A percentile compares a stretch with the other conserved stretches of the same genome.
These are phyloP conservation scores for Tetradesmus obliquus DNA, from an alignment of 139 green algal species.

Conservation along the genomic window DNA sequence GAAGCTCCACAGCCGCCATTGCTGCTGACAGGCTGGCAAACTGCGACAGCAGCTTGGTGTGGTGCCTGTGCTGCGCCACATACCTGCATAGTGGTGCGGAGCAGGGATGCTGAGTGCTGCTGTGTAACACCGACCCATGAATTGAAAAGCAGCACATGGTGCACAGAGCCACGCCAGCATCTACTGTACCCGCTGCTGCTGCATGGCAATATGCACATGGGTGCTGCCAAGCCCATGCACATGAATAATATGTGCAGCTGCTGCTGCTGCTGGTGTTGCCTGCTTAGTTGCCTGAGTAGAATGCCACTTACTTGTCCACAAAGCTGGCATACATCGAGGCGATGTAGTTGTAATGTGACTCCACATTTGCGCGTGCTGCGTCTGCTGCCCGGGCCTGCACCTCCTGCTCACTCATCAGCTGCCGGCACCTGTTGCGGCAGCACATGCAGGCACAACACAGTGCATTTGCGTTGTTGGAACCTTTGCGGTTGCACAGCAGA, in stretches of 20 bases:
- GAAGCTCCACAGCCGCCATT: slow-evolving; percentile 70
- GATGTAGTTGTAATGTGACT: slow-evolving; percentile 91
- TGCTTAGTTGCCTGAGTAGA: background rate
- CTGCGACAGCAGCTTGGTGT: slow-evolving; percentile 71
- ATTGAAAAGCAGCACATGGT: background rate
- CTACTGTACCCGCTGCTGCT: background rate
- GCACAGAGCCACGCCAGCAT: background rate
- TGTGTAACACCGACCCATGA: background rate
- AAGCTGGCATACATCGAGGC: slow-evolving; percentile 67
- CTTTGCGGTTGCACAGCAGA: too few relatives aligned
- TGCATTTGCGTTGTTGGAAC: background rate
- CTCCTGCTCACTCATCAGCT: slow-evolving; percentile 84
- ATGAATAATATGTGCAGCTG: background rate
- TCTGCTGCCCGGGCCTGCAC: slow-evolving; percentile 85
- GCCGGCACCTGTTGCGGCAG: slow-evolving; percentile 62
- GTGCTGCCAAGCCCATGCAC: background rate
- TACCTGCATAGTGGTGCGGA: slow-evolving; percentile 60
- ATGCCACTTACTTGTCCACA: slow-evolving; percentile 53
- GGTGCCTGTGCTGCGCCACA: slow-evolving; percentile 57
- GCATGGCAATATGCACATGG: background rate
- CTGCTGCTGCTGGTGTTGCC: background rate
- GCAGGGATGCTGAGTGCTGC: background rate
- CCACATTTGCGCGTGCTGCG: slow-evolving; percentile 86
- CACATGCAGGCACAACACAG: slow-evolving; percentile 12
- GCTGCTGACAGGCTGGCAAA: slow-evolving; percentile 83